These are phyloP conservation scores for Fusarium mexicanum DNA, from an alignment of 2,329 filamentous ascomycete genomes.

Conservation along the genomic window DNA sequence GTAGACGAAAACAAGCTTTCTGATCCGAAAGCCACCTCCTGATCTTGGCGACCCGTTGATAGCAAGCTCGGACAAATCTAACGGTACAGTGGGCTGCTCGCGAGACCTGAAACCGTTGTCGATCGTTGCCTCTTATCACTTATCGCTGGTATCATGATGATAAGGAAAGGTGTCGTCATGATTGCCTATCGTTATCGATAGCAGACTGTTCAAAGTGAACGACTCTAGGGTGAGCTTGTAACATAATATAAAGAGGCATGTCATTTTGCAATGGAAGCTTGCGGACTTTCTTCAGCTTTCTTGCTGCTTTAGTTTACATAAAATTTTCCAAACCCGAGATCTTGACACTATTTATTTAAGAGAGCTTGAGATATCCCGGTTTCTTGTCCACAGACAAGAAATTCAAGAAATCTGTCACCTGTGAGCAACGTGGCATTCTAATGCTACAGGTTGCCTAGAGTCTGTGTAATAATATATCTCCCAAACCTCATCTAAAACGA, in stretches of 20 bases:
- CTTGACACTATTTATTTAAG: too few species aligned
- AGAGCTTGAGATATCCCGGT: too few species aligned
- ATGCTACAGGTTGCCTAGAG: too few species aligned
- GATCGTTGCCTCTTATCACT: neutral
- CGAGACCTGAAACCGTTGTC: slow-evolving; percentile 3
- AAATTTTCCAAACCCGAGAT: too few species aligned
- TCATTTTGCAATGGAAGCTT: fast-evolving
- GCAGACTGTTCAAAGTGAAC: too few species aligned
- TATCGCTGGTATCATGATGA: neutral
- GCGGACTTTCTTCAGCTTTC: fast-evolving
- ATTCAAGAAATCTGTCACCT: too few species aligned
- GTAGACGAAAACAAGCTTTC: slow-evolving; percentile 1
- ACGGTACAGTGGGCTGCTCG: neutral
- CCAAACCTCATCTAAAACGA: too few species aligned
- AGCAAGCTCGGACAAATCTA: neutral
- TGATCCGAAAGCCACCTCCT: neutral
- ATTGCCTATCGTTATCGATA: neutral
- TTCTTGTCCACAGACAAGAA: too few species aligned
- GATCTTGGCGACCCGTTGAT: neutral
- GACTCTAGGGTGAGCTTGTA: neutral
- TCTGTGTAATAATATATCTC: too few species aligned
- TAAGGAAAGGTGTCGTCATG: neutral
- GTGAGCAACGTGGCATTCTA: too few species aligned
- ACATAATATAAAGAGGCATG: neutral
- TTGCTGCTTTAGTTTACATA: too few species aligned